Conservation (phyloP, 768 basidiomycete genomes). For the Lentinula sp. region DNA sequence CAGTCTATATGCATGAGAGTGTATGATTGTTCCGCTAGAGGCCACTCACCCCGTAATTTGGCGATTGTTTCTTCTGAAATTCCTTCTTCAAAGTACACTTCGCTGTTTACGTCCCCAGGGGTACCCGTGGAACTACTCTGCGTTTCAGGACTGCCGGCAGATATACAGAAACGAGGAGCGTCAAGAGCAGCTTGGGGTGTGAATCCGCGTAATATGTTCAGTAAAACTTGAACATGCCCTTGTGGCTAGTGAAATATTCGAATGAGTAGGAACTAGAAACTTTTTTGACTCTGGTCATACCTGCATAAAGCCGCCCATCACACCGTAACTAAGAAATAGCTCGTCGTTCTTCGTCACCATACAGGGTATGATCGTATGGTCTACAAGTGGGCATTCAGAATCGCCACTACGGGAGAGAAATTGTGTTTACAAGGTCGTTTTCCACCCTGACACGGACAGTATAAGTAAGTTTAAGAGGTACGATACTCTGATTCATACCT, state of each 20-base stretch:
- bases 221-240: conserved; percentile 91
- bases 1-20: not conserved
- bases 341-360: conserved; percentile 75
- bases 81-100: conserved; percentile 86
- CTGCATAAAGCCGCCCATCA: conserved; percentile 93
- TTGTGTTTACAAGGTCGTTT: conserved; percentile 53
- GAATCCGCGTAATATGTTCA: conserved; percentile 86
- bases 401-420: conserved; percentile 26
- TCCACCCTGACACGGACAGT: conserved; percentile 41
- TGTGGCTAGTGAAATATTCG: conserved; percentile 57
- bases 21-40: not conserved
- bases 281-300: conserved; percentile 22
- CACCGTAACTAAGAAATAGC: conserved; percentile 83
- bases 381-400: not conserved
- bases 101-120: conserved; percentile 71
- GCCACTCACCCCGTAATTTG: conserved; percentile 55
- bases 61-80: conserved; percentile 57
- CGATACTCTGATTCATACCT: conserved; percentile 33
- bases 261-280: not conserved
- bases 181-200: conserved; percentile 88
- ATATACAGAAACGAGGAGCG: conserved; percentile 95
- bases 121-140: conserved; percentile 36
- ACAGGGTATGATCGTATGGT: conserved; percentile 94
- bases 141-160: conserved; percentile 67
- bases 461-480: not conserved